phyloP scores from a whole-genome alignment of 106 monocot genomes.

The Agapanthus africanus region DNA sequence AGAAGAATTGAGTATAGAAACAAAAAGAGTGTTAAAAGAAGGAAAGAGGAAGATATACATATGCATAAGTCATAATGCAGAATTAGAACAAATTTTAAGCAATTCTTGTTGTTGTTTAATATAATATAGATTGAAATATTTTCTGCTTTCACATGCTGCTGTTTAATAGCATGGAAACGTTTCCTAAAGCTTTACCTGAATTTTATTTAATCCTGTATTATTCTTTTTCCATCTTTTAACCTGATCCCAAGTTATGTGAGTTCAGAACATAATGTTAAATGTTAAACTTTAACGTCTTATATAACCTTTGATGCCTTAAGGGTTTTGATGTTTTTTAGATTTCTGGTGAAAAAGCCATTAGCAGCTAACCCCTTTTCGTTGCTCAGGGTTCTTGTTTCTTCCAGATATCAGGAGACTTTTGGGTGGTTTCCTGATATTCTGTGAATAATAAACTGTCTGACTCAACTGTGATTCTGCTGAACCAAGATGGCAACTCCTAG shows the following conservation, averaged over 20 bases:
- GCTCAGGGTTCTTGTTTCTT: background rate
- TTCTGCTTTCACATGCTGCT: too few species aligned
- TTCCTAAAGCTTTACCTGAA: background rate
- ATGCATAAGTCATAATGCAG: too few species aligned
- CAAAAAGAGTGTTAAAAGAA: too few species aligned
- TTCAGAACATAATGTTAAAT: too few species aligned
- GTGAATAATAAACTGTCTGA: background rate
- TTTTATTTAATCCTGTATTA: background rate
- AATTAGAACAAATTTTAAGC: too few species aligned
- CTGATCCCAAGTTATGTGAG: too few species aligned
- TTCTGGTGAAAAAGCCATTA: background rate
- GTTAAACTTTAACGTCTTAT: background rate
- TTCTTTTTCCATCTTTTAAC: background rate
- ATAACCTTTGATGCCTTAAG: background rate
- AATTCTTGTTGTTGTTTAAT: too few species aligned
- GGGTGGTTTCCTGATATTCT: background rate
- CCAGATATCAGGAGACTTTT: background rate
- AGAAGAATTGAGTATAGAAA: too few species aligned
- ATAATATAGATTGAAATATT: too few species aligned
- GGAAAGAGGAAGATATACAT: too few species aligned
- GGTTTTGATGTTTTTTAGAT: background rate
- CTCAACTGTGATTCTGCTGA: background rate
- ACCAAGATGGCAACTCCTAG: slow-evolving; percentile 23
- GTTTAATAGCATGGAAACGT: too few species aligned
- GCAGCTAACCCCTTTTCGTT: background rate